Percentiles rank a stretch among this genome's conserved stretches.
Conservation (phyloP, 2,329 filamentous ascomycete species). For the Epicoccum sorghinum region DNA sequence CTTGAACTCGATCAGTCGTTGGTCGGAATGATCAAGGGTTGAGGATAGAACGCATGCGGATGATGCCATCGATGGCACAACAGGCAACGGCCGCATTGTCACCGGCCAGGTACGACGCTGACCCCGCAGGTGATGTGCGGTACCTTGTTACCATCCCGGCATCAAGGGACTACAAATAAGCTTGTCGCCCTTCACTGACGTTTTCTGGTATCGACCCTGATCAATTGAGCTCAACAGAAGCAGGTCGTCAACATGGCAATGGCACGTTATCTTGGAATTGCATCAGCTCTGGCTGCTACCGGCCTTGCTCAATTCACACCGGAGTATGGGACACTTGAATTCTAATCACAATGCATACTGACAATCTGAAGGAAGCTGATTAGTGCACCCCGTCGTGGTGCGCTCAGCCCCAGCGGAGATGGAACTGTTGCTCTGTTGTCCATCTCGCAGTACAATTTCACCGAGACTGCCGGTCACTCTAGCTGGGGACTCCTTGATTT, state of each 20-base stretch:
- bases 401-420: constrained; percentile 69
- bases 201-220: constrained; percentile 29
- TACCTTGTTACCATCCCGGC: constrained; percentile 17
- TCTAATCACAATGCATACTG: constrained; percentile 1
- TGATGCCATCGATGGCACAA: constrained; percentile 28
- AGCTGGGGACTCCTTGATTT: constrained; percentile 47
- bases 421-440: constrained; percentile 71
- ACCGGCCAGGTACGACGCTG: constrained; percentile 20
- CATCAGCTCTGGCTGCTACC: constrained; percentile 41
- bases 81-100: constrained; percentile 12
- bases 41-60: constrained; percentile 10
- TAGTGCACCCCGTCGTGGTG: constrained; percentile 73
- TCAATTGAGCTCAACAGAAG: constrained; percentile 36
- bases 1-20: constrained; percentile 10
- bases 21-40: constrained; percentile 1
- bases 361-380: constrained; percentile 56
- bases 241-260: constrained; percentile 39
- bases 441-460: constrained; percentile 79
- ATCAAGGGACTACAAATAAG: constrained; percentile 30
- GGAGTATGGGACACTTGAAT: constrained; percentile 32
- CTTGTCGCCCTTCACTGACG: constrained; percentile 21
- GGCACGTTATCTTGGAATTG: constrained; percentile 43
- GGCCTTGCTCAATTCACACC: constrained; percentile 43
- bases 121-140: constrained; percentile 19
- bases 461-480: constrained; percentile 70